Evolutionary conservation across 192 early-diverging fungal species (phyloP).

Genomic region (Funneliformis mosseae): DNA sequence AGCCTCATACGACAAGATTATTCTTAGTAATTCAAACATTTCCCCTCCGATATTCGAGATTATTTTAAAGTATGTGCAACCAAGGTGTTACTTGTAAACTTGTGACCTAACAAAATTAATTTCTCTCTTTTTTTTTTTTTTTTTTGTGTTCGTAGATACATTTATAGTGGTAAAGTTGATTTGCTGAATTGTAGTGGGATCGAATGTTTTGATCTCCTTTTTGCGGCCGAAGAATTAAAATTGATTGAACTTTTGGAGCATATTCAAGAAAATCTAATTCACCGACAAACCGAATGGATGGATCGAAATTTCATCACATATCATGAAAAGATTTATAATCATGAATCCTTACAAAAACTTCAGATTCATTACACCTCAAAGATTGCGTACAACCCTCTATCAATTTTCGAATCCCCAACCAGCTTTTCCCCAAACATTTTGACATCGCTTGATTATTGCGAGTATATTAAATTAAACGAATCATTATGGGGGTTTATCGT

Average conservation of each 20-base stretch:
- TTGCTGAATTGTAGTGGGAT: neutral
- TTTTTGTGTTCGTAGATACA: neutral
- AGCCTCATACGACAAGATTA: conserved; percentile 2
- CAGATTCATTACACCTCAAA: neutral
- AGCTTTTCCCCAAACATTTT: neutral
- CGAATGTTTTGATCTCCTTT: neutral
- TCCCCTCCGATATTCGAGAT: conserved; percentile 4
- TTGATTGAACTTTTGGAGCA: neutral
- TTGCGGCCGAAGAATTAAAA: conserved; percentile 16
- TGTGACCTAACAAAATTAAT: neutral
- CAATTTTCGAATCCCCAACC: neutral
- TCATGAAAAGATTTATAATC: neutral
- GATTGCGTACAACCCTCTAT: neutral
- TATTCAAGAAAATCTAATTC: conserved; percentile 19
- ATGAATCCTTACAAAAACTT: conserved; percentile 5
- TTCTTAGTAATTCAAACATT: neutral
- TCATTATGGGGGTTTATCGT: neutral
- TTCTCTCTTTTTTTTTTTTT: neutral
- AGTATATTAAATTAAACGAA: conserved; percentile 2
- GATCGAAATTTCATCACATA: conserved; percentile 9
- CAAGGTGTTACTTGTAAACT: neutral
- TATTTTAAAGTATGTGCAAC: neutral
- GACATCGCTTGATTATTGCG: neutral
- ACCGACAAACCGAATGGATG: conserved; percentile 7
- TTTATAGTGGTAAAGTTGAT: conserved; percentile 22